phyloP scores from a whole-genome alignment of 73 alveolate genomes.

The Tetrahymena borealis region DNA sequence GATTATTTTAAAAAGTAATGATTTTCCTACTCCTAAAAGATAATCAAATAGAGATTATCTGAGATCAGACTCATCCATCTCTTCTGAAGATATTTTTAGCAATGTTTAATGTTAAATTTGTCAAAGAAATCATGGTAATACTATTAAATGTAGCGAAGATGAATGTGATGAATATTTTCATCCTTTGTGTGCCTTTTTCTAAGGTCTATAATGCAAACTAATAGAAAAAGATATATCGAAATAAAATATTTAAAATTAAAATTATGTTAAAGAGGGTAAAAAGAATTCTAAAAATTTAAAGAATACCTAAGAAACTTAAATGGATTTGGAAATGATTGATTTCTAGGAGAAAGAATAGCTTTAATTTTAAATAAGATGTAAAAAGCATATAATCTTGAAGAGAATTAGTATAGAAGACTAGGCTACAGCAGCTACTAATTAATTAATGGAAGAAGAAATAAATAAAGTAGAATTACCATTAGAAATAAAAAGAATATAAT shows the following conservation, averaged over 20 bases:
- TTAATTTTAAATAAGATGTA: not conserved
- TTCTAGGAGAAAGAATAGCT: not conserved
- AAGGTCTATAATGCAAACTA: not conserved
- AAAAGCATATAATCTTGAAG: not conserved
- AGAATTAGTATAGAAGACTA: no score
- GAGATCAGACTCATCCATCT: not conserved
- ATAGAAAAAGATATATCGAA: not conserved
- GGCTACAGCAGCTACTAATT: not conserved
- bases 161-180: not conserved
- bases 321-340: not conserved
- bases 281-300: no score
- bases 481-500: not conserved
- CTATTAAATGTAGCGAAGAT: not conserved
- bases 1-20: not conserved
- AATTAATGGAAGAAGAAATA: not conserved
- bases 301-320: not conserved
- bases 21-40: not conserved
- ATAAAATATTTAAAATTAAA: no score
- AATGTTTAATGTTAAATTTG: not conserved
- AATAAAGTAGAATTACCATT: not conserved
- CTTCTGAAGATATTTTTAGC: not conserved
- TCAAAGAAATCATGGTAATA: not conserved
- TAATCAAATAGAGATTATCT: not conserved
- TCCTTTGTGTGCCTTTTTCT: not conserved
- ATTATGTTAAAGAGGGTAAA: no score